phyloP scores from a whole-genome alignment of 1,139 yeast species.

The Suhomyces bribrorum region DNA sequence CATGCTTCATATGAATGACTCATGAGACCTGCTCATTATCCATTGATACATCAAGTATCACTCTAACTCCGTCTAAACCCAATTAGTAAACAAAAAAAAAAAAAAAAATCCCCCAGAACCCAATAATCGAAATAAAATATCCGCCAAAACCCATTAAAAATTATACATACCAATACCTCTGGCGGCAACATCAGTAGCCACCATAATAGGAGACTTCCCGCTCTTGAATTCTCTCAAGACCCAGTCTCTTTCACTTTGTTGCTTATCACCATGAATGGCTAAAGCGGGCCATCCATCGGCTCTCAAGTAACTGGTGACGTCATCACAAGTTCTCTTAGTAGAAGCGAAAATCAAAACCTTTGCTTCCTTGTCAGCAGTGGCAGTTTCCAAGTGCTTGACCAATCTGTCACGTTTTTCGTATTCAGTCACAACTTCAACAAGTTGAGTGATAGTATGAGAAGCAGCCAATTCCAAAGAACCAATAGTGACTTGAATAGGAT shows the following conservation, averaged over 20 bases:
- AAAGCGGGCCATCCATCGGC: conserved; percentile 99
- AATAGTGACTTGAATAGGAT: conserved; percentile 93
- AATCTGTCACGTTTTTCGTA: conserved; percentile 92
- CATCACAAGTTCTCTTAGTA: conserved; percentile 97
- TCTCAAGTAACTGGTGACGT: conserved; percentile 85
- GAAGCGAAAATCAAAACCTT: conserved; percentile 89
- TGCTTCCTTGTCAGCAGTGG: conserved; percentile 74
- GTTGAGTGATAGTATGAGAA: conserved; percentile 91
- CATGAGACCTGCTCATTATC: conserved; percentile 9
- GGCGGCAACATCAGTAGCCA: conserved; percentile 99
- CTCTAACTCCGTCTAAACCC: conserved; percentile 15
- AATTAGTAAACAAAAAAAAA: conserved; percentile 24
- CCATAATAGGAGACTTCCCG: conserved; percentile 95
- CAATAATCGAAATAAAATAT: conserved; percentile 17
- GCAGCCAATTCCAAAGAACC: conserved; percentile 97
- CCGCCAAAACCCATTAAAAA: too few species aligned
- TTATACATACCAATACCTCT: conserved; percentile 97
- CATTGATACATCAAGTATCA: conserved; percentile 8
- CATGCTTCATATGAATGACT: too few species aligned
- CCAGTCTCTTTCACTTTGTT: conserved; percentile 98
- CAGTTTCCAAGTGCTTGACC: conserved; percentile 78
- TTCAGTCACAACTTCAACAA: conserved; percentile 87
- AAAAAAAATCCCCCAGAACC: conserved; percentile 16
- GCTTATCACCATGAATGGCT: conserved; percentile 98
- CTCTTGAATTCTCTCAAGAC: conserved; percentile 88